A percentile compares a stretch with the other conserved stretches of the same genome.
phyloP scores from a whole-genome alignment of 1,284 basidiomycete genomes.

The Leccinum proximum region DNA sequence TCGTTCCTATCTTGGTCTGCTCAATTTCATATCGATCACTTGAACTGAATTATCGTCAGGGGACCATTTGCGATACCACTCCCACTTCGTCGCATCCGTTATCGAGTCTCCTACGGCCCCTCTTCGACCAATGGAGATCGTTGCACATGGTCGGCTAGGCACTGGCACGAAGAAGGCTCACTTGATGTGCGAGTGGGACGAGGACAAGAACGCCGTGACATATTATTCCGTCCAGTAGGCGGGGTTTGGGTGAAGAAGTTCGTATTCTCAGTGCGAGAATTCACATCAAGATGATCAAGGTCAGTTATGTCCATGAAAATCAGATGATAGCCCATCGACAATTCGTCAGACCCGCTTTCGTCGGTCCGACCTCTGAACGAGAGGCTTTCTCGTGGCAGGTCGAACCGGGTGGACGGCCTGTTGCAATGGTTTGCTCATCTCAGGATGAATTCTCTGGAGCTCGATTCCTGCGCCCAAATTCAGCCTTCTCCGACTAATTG shows the following conservation, averaged over 20 bases:
- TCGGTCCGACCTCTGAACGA: constrained; percentile 31
- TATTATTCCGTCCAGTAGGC: constrained; percentile 92
- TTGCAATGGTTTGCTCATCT: constrained; percentile 11
- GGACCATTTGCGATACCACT: constrained; percentile 95
- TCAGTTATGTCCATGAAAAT: not conserved
- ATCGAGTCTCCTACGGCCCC: constrained; percentile 57
- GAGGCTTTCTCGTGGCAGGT: constrained; percentile 18
- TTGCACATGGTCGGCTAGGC: constrained; percentile 93
- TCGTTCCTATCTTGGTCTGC: too few relatives aligned
- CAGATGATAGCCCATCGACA: constrained; percentile 1
- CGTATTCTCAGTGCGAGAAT: not conserved
- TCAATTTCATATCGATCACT: too few relatives aligned
- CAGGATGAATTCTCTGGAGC: constrained; percentile 15
- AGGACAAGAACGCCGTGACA: constrained; percentile 60
- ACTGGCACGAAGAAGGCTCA: constrained; percentile 99
- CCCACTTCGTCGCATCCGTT: constrained; percentile 91
- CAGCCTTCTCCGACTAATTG: constrained; percentile 47
- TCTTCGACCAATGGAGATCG: constrained; percentile 86
- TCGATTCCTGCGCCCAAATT: constrained; percentile 44
- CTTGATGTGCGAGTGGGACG: constrained; percentile 86
- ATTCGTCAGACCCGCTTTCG: constrained; percentile 37
- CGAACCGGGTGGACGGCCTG: constrained; percentile 6
- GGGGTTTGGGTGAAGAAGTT: constrained; percentile 67
- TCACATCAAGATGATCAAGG: not conserved
- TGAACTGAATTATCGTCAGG: constrained; percentile 43